A percentile compares a stretch with the other conserved stretches of the same genome.
Conservation (phyloP, 331 rosid genomes). For the Acacia concinna region DNA sequence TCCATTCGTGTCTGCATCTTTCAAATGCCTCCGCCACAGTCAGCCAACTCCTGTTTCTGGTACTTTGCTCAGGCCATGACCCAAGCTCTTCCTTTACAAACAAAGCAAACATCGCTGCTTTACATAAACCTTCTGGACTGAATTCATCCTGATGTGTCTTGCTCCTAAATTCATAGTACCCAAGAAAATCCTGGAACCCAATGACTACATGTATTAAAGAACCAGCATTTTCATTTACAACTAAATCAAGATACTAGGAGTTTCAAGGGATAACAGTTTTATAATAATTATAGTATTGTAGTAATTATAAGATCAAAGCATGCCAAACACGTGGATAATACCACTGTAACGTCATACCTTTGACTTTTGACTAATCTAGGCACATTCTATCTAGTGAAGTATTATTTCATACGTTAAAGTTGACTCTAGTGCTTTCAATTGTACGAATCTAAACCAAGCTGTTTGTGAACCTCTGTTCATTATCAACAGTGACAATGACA, state of each 20-base stretch:
- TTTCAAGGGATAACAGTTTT: not conserved
- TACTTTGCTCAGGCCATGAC: constrained; percentile 85
- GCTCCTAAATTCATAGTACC: constrained; percentile 76
- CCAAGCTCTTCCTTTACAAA: constrained; percentile 74
- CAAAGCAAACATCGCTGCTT: constrained; percentile 85
- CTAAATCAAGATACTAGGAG: constrained; percentile 1
- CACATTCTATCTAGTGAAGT: not conserved
- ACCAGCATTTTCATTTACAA: not conserved
- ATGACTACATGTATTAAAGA: constrained; percentile 29
- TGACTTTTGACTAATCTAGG: not conserved
- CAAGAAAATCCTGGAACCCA: constrained; percentile 63
- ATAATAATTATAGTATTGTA: too few relatives aligned
- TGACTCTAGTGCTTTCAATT: constrained; percentile 2
- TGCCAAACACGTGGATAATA: constrained; percentile 23
- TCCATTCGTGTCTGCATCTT: constrained; percentile 83
- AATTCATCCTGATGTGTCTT: constrained; percentile 88
- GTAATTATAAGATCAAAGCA: constrained; percentile 26
- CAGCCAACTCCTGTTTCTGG: constrained; percentile 82
- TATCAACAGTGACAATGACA: not conserved
- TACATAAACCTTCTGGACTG: constrained; percentile 83
- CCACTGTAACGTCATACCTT: constrained; percentile 12
- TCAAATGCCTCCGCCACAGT: constrained; percentile 56
- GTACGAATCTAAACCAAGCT: not conserved
- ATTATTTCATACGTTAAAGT: not conserved
- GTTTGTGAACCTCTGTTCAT: not conserved